phyloP scores from a whole-genome alignment of 108 stramenopile species.

The Chaetoceros muelleri region DNA sequence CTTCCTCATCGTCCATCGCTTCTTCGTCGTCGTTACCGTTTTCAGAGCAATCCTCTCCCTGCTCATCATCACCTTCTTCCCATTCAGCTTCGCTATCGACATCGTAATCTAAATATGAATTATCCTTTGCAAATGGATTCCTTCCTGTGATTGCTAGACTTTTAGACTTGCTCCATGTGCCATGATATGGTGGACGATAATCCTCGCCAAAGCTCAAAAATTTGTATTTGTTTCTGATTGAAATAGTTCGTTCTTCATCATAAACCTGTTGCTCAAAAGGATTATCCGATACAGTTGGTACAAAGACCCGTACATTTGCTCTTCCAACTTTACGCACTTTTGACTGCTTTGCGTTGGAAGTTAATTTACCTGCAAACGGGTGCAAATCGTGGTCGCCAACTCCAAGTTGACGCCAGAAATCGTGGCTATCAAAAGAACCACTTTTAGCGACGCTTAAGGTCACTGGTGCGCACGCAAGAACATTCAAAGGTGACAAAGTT shows the following conservation, averaged over 20 bases:
- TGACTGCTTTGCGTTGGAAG: not conserved
- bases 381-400: constrained; percentile 9
- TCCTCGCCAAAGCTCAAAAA: constrained; percentile 79
- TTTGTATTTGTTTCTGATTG: constrained; percentile 63
- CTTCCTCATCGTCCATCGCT: constrained; percentile 50
- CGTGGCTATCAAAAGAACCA: constrained; percentile 28
- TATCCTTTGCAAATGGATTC: constrained; percentile 65
- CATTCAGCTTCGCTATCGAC: constrained; percentile 88
- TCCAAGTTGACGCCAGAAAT: constrained; percentile 15
- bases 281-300: constrained; percentile 30
- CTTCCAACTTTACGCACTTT: not conserved
- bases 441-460: not conserved
- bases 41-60: constrained; percentile 64
- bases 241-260: constrained; percentile 51
- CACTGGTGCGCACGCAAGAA: not conserved
- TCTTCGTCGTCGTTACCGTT: constrained; percentile 55
- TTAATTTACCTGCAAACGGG: not conserved
- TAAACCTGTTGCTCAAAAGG: constrained; percentile 54
- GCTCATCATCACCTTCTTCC: constrained; percentile 84
- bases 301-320: constrained; percentile 26
- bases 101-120: constrained; percentile 63
- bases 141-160: constrained; percentile 59
- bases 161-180: constrained; percentile 80
- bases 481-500: constrained; percentile 1
- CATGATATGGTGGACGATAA: constrained; percentile 74